Evolutionary conservation across 2,329 filamentous ascomycete genomes (phyloP), one percentile per base, ranked within the genome.

Genomic region (Hortaea werneckii): DNA sequence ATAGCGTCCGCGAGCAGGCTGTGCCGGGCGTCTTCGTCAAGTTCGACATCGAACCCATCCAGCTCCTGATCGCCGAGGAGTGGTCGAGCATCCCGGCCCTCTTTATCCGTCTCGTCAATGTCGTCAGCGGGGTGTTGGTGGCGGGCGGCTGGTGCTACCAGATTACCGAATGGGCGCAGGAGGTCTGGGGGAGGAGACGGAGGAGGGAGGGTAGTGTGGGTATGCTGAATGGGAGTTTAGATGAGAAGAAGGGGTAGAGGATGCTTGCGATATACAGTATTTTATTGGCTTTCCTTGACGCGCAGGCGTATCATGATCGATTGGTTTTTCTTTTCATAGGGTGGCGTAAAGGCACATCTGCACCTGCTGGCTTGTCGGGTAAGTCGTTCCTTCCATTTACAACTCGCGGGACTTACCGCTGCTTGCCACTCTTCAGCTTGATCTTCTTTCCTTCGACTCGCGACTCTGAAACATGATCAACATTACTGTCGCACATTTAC

Each of bases 1-100:
- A 82, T 58, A 69, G 74, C 32, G 76, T 94, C 37, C 71, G 74
- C 45, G 84, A 94, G 58, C 80, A 62, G 50, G 70, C 72, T 48
- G 78, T 95, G 1, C 92, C 92, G 0, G 92, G 92, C 29, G 80
- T 98, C 51, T 98, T 96, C 65, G 86, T 98, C 77, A 98, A 96
- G 71, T 98, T 94, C 69, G 90, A 96, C 64, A 95, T 98, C 57
- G 92, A 98, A 73, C 92, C 92, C 1, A 89, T 98, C 57, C 71
- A 92, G 64, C 73, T 98, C 44, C 82, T 84, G 28, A 83, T 98
- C 37, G 83, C 83, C 50, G 90, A 96, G 70, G 80, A 81, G 59
- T 80, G 88, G 60, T 82, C 83, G 47, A 76, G 85, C 38, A 72
- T 95, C 48, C 67, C 95, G 53, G 73, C 77, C 26, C 79, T 98